Evolutionary conservation across 352 stramenopile species (phyloP).

Genomic region (Thalassiosira livingstoniorum): DNA sequence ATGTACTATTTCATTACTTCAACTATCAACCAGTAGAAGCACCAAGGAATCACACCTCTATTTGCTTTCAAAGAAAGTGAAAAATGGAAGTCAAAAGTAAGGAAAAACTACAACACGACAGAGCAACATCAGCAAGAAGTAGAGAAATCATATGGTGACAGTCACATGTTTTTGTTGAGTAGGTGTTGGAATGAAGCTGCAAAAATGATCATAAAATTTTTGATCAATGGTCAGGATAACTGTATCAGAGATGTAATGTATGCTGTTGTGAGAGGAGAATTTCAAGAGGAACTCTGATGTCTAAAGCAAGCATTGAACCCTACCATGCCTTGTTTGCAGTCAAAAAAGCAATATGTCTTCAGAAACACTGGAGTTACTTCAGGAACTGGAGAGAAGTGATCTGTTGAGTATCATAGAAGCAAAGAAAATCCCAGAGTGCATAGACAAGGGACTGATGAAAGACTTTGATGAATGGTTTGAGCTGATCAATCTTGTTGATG

Average conservation of each 20-base stretch:
- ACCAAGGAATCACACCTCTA: conserved; percentile 31
- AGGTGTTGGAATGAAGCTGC: neutral
- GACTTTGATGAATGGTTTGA: neutral
- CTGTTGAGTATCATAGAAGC: neutral
- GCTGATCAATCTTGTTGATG: neutral
- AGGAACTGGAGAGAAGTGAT: neutral
- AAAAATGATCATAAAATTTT: neutral
- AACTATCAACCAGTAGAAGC: conserved; percentile 37
- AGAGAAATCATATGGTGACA: neutral
- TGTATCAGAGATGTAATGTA: neutral
- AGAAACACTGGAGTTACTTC: neutral
- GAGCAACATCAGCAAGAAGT: conserved; percentile 9
- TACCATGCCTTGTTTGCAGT: neutral
- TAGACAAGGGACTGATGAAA: neutral
- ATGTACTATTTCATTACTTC: conserved; percentile 47
- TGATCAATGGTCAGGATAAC: neutral
- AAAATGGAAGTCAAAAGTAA: conserved; percentile 29
- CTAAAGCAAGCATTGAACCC: neutral
- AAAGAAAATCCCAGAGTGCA: neutral
- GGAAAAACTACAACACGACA: conserved; percentile 16
- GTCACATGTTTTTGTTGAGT: neutral
- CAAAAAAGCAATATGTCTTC: neutral
- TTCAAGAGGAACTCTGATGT: neutral
- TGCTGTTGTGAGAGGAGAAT: neutral
- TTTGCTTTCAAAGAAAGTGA: conserved; percentile 21